Percentiles rank a stretch among this genome's conserved stretches.
Conservation (phyloP, 2,329 filamentous ascomycete genomes). For the Fusarium scirpi region DNA sequence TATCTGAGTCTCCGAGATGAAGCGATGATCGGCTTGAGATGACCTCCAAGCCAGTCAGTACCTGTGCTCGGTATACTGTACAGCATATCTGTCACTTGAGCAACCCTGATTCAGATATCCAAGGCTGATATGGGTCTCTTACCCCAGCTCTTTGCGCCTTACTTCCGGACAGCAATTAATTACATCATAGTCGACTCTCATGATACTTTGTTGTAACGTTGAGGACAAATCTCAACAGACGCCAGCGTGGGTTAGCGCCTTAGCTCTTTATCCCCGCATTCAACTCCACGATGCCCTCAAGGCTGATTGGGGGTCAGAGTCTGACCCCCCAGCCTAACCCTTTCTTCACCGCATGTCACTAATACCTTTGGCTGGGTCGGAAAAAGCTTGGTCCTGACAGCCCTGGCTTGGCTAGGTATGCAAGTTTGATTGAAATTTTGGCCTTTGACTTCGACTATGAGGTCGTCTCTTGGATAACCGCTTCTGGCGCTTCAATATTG, state of each 20-base stretch:
- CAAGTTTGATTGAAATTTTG: slow-evolving; percentile 39
- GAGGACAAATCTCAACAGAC: slow-evolving; percentile 38
- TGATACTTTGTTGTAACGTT: slow-evolving; percentile 33
- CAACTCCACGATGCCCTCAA: slow-evolving; percentile 40
- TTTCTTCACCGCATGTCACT: slow-evolving; percentile 46
- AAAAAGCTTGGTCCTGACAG: slow-evolving; percentile 25
- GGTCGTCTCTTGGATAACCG: slow-evolving; percentile 2
- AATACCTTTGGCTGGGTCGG: slow-evolving; percentile 11
- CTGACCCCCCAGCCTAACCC: slow-evolving; percentile 21
- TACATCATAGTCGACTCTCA: slow-evolving; percentile 29
- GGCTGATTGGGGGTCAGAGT: slow-evolving; percentile 34
- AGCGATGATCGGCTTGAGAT: background rate
- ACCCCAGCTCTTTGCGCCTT: slow-evolving; percentile 5
- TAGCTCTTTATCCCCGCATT: slow-evolving; percentile 42
- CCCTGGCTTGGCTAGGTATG: slow-evolving; percentile 25
- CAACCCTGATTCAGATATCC: background rate
- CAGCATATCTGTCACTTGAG: slow-evolving; percentile 1
- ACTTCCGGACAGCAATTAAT: slow-evolving; percentile 7
- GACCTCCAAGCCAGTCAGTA: background rate
- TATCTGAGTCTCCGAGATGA: background rate
- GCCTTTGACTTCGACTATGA: slow-evolving; percentile 2
- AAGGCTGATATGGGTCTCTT: background rate
- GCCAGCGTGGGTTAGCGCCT: slow-evolving; percentile 19
- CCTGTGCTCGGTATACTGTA: slow-evolving; percentile 1
- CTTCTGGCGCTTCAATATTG: slow-evolving; percentile 18